Evolutionary conservation across 208 protist genomes (phyloP), one percentile per base, ranked within the genome.

Genomic region (Tritrichomonas musculus): DNA sequence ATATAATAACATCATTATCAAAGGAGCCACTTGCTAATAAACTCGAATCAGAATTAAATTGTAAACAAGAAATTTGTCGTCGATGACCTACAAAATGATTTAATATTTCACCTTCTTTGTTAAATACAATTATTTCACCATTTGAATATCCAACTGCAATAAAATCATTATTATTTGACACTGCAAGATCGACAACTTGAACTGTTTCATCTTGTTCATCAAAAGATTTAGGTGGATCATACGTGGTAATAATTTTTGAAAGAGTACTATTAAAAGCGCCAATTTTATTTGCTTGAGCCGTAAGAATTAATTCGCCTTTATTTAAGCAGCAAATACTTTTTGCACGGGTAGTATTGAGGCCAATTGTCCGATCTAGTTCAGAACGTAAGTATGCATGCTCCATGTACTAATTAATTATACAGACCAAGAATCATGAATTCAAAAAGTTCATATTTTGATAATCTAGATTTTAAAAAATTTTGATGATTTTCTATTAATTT

Each of bases 1-100:
- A 99, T 22, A 99, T 96, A 14, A 99, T 98, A 77, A 99, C 96
- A 94, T 99, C 97, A 5, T 98, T 99, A 95, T 99, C 98, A 53
- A 97, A 96, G 1, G 96, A 96, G 25, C 97, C 98, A 41, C 97
- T 98, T 60, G 94, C 95, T 0, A 98, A 93, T 53, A 96, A 60
- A 44, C 92, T 69, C 30, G 94, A 96, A 20, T 95, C 80, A 0
- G 8, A 22, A 92, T 97, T 94, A 75, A 97, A 97, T 39, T 44
- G 2, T 0, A 97, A 88, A 22, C 69, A 93, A 33, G 93, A 95
- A 5, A 97, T 92, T 0, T 95, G 84, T 4, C 69, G 25, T 47
- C 94, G 94, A 95, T 97, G 96, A 3, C 96, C 96, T 60, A 93
- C 95, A 64, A 97, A 95, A 0, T 94, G 93, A 0, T 95, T 64